A percentile compares a stretch with the other conserved stretches of the same genome.
phyloP scores from a whole-genome alignment of 768 basidiomycete genomes.

The Auricularia cornea region DNA sequence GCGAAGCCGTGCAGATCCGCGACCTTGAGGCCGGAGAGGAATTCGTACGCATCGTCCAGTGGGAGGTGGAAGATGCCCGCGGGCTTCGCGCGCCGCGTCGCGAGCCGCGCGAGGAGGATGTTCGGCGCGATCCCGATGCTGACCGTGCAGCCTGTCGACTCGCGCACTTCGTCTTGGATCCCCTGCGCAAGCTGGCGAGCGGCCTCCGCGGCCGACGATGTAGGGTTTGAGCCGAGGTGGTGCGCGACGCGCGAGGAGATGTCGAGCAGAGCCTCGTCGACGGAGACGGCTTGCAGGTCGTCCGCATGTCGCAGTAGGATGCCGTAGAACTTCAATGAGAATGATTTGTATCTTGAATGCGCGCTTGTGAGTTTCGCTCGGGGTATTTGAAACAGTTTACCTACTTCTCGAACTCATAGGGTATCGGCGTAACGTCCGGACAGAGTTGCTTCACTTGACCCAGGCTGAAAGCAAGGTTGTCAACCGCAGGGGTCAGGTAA shows the following conservation, averaged over 20 bases:
- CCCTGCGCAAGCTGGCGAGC: slow-evolving; percentile 73
- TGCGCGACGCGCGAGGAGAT: slow-evolving; percentile 43
- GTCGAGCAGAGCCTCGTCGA: slow-evolving; percentile 93
- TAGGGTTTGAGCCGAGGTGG: no score
- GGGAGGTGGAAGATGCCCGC: slow-evolving; percentile 75
- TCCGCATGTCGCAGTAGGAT: slow-evolving; percentile 86
- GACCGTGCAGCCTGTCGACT: slow-evolving; percentile 86
- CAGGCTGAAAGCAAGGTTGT: slow-evolving; percentile 46
- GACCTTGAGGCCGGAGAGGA: slow-evolving; percentile 65
- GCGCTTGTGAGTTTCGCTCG: no score
- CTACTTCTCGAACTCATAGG: slow-evolving; percentile 88
- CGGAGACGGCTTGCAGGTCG: slow-evolving; percentile 89
- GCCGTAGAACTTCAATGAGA: slow-evolving; percentile 85
- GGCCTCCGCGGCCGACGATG: slow-evolving; percentile 34
- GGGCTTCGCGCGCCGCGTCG: slow-evolving; percentile 87
- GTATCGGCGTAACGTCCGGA: slow-evolving; percentile 63
- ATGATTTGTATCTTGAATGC: slow-evolving; percentile 61
- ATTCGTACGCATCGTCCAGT: slow-evolving; percentile 38
- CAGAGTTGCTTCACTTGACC: slow-evolving; percentile 75
- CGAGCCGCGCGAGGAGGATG: slow-evolving; percentile 85
- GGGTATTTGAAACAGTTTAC: slow-evolving; percentile 10
- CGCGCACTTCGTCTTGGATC: slow-evolving; percentile 68
- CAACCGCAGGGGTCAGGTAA: no score
- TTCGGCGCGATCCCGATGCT: slow-evolving; percentile 91
- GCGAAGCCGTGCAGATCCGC: slow-evolving; percentile 86